These are phyloP conservation scores for Barnettozyma vustinii DNA, from an alignment of 805 yeast species.

Conservation along the genomic window DNA sequence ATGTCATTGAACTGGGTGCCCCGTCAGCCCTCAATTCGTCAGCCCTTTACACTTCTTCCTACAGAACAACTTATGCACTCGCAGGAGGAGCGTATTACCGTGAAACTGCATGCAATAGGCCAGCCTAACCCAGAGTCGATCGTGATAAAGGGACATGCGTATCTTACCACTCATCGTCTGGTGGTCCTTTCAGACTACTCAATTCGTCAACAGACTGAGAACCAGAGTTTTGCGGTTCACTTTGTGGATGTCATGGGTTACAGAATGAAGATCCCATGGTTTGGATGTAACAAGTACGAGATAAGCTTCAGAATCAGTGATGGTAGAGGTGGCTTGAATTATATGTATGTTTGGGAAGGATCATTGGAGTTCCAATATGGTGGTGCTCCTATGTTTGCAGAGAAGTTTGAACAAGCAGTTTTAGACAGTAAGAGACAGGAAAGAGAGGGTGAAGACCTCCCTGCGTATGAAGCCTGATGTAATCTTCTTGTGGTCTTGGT, in stretches of 20 bases:
- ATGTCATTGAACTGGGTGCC: conserved; percentile 31
- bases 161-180: conserved; percentile 37
- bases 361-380: conserved; percentile 40
- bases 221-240: conserved; percentile 35
- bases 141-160: conserved; percentile 31
- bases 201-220: neutral
- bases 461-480: conserved; percentile 30
- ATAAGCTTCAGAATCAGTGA: conserved; percentile 34
- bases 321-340: conserved; percentile 31
- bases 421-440: conserved; percentile 33
- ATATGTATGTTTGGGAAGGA: conserved; percentile 33
- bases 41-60: conserved; percentile 25
- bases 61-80: conserved; percentile 17
- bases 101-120: conserved; percentile 17
- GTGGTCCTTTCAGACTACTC: conserved; percentile 27
- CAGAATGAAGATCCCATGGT: conserved; percentile 44
- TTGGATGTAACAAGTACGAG: conserved; percentile 47
- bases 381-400: conserved; percentile 39
- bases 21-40: conserved; percentile 7
- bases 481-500: neutral
- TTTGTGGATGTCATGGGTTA: conserved; percentile 29
- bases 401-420: conserved; percentile 28
- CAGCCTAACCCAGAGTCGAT: conserved; percentile 21
- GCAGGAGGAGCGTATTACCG: conserved; percentile 12
- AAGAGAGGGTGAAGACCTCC: conserved; percentile 42